phyloP scores from a whole-genome alignment of 2,329 filamentous ascomycete species.

The Botrytis galanthina region DNA sequence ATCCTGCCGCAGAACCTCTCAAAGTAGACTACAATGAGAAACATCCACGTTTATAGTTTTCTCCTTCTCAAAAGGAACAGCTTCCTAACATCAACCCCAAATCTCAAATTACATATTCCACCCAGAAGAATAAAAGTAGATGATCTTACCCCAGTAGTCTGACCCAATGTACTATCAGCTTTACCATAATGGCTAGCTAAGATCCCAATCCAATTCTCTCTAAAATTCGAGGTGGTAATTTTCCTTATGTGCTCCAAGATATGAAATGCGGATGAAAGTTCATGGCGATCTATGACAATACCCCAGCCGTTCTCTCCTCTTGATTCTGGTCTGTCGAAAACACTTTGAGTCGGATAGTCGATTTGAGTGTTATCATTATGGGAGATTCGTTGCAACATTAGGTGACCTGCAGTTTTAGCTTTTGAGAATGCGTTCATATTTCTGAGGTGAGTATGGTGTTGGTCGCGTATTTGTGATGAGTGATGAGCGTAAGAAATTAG shows the following conservation, averaged over 20 bases:
- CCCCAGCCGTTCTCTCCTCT: not conserved
- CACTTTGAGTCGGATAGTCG: not conserved
- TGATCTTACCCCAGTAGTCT: not conserved
- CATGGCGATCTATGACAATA: not conserved
- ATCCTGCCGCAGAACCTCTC: not conserved
- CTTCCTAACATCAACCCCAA: not conserved
- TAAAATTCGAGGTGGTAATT: not conserved
- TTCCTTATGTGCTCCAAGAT: not conserved
- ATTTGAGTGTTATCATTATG: not conserved
- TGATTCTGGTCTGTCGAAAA: not conserved
- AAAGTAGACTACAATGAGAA: not conserved
- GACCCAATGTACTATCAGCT: not conserved
- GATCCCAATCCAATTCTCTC: not conserved
- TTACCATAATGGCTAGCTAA: too few species aligned
- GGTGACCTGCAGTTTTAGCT: not conserved
- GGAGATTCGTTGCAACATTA: not conserved
- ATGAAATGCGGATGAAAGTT: not conserved
- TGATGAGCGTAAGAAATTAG: not conserved
- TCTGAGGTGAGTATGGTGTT: not conserved
- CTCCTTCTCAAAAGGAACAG: too few species aligned
- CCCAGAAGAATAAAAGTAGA: not conserved
- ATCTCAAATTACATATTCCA: not conserved
- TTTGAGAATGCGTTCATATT: not conserved
- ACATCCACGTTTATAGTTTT: not conserved
- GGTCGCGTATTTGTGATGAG: fast-evolving